Conservation (phyloP, 257 asterid species). For the Hygrophila difformis region DNA sequence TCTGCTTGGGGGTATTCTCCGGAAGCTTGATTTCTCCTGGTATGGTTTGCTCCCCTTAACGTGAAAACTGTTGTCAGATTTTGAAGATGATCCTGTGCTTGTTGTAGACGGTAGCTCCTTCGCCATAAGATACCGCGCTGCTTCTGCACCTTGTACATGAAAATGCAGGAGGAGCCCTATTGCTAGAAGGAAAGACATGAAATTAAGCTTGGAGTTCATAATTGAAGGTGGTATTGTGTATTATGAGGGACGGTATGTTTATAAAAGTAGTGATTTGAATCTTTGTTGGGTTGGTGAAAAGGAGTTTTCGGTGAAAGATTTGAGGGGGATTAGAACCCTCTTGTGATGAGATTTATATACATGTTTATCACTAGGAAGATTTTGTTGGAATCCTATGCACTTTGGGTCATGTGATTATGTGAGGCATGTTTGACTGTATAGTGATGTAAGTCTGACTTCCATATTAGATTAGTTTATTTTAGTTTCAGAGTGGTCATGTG, state of each 20-base stretch:
- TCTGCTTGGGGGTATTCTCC: conserved; percentile 48
- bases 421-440: conserved; percentile 42
- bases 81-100: conserved; percentile 16
- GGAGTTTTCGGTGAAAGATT: conserved; percentile 2
- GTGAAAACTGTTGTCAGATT: conserved; percentile 24
- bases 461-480: conserved; percentile 25
- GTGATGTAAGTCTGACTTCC: conserved; percentile 42
- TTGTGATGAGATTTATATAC: conserved; percentile 13
- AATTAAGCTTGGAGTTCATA: conserved; percentile 24
- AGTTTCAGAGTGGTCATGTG: conserved; percentile 42
- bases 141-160: conserved; percentile 22
- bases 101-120: conserved; percentile 13
- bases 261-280: conserved; percentile 2
- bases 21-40: conserved; percentile 38
- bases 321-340: conserved; percentile 10
- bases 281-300: not conserved
- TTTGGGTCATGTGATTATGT: conserved; percentile 61
- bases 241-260: not conserved
- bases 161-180: conserved; percentile 28
- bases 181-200: conserved; percentile 30
- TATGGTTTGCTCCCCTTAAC: conserved; percentile 32
- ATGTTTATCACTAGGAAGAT: conserved; percentile 13
- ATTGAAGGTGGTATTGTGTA: conserved; percentile 16
- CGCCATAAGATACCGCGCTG: conserved; percentile 20
- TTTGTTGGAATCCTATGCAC: conserved; percentile 42